Evolutionary conservation across 129 eudicot genomes (phyloP).

Genomic region (Calendula officinalis): DNA sequence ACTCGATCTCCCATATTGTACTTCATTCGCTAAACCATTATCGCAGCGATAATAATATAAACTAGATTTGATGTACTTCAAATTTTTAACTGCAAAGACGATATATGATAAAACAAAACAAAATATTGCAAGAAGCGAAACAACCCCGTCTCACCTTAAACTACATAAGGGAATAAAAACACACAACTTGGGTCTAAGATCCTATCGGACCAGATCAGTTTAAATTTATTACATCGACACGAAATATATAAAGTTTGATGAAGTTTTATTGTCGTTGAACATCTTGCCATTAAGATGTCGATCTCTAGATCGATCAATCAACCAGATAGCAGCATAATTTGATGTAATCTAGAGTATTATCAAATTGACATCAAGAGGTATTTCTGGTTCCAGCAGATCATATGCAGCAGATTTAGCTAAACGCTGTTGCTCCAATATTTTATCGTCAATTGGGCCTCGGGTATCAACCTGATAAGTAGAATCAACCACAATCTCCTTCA

Average conservation of each 20-base stretch:
- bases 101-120: too few species aligned
- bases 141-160: neutral
- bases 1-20: too few species aligned
- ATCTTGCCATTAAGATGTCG: neutral
- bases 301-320: too few species aligned
- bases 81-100: neutral
- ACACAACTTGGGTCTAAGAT: neutral
- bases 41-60: too few species aligned
- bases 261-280: neutral
- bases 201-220: neutral
- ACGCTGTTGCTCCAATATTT: neutral
- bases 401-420: neutral
- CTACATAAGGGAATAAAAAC: neutral
- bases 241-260: neutral
- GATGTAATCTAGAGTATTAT: neutral
- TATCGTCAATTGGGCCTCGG: conserved; percentile 11
- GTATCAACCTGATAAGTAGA: conserved; percentile 33
- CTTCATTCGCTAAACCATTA: too few species aligned
- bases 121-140: neutral
- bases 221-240: neutral
- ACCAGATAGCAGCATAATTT: too few species aligned
- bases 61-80: too few species aligned
- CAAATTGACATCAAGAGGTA: neutral
- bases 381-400: neutral
- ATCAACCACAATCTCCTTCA: conserved; percentile 36